Base-by-base conservation (phyloP, 331 rosid species). In the Pyracantha coccinea region DNA sequence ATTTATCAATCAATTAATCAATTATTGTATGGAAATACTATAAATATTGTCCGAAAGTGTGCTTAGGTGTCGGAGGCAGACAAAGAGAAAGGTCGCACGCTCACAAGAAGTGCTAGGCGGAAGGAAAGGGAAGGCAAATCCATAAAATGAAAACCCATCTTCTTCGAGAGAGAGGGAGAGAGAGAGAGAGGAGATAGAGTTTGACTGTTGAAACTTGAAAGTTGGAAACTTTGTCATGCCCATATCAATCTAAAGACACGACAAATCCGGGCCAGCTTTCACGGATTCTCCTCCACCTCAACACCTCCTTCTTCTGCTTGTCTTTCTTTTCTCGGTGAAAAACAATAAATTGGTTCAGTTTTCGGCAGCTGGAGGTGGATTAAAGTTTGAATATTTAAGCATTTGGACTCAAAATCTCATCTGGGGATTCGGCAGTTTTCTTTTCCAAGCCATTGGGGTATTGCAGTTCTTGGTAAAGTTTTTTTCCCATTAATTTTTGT, bases 221-320 rank as follows among this genome's bases (percentile, higher is more conserved):
- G 77, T 73, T 28, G 61, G 31, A 62, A 52, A 28, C 77, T 60
- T 44, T 74, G 45, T 45, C 55, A 32, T 71, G 35, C 76, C 44
- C 81, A 54, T 77, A 77, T 85, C 85, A 65, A 53, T 21, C 69
- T 19, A 35, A 38, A 68, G 78, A 78, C 84, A 55, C 82, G 69
- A 75, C 45, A 28, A 74, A 47, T 54, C 79, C 79, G 76, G 83
- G 73, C 82, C 75, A 63, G 55, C 35, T 75, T 80, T 82, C 32
- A n/a, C 78, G 70, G 83, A 23, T 68, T 20, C 50, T 62, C 47
- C 78, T 74, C 74, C 85, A 71, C 81, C 76, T 80, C 74, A 66
- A 33, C 52, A 27, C 45, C 73, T 54, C 20, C 57, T 38, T 38
- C 45, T 52, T 69, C 55, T 33, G 63, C 65, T 69, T 77, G 55